Percentiles rank a stretch among this genome's conserved stretches.
Evolutionary conservation across 2,329 filamentous ascomycete genomes (phyloP).

Genomic region (Claviceps sp.): DNA sequence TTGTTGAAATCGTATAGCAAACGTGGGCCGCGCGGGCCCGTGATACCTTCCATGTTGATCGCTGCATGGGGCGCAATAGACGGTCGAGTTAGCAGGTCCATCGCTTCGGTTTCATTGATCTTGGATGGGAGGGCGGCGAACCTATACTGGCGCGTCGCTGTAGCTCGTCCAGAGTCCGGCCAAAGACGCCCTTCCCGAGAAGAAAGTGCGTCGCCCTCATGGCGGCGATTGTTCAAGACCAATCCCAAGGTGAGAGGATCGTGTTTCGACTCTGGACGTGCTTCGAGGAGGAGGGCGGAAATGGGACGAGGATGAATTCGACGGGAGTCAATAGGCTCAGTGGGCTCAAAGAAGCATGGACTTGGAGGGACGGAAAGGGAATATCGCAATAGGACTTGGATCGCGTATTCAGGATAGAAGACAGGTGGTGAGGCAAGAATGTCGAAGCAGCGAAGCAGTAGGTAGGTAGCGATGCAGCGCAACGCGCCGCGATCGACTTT

Average conservation of each 20-base stretch:
- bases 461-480: no score
- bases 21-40: slow-evolving; percentile 48
- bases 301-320: not conserved
- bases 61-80: slow-evolving; percentile 28
- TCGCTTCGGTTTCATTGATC: not conserved
- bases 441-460: no score
- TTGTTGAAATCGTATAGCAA: slow-evolving; percentile 50
- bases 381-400: no score
- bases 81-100: not conserved
- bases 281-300: no score
- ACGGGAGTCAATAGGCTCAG: no score
- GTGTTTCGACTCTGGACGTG: no score
- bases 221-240: slow-evolving; percentile 1
- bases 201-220: slow-evolving; percentile 35
- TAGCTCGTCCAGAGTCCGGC: slow-evolving; percentile 47
- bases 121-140: slow-evolving; percentile 12
- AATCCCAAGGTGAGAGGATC: no score
- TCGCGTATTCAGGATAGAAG: no score
- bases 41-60: slow-evolving; percentile 55
- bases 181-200: slow-evolving; percentile 40
- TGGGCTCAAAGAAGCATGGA: no score
- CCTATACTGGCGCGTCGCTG: slow-evolving; percentile 42
- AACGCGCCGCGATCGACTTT: no score
- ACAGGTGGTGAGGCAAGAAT: no score
- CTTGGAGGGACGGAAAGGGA: no score